Evolutionary conservation across 805 yeast species (phyloP).

Genomic region (Sugiyamaella mastotermitis): DNA sequence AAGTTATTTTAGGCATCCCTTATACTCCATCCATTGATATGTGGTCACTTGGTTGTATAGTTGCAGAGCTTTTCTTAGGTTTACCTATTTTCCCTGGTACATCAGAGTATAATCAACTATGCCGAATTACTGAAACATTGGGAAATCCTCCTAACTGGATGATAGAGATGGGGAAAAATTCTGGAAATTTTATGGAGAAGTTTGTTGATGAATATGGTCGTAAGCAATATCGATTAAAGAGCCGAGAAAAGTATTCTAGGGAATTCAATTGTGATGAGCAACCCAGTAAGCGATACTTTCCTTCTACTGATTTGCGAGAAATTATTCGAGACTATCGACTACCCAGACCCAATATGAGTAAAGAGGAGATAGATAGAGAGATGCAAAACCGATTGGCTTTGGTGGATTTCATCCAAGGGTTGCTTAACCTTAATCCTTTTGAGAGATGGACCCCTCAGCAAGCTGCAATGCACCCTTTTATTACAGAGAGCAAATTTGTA

Average conservation of each 20-base stretch:
- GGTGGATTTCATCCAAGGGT: conserved; percentile 71
- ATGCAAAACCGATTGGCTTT: conserved; percentile 63
- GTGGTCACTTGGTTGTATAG: conserved; percentile 95
- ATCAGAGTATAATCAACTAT: conserved; percentile 85
- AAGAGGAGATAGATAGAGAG: conserved; percentile 56
- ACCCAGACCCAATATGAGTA: conserved; percentile 31
- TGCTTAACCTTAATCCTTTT: conserved; percentile 79
- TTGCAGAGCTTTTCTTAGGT: conserved; percentile 86
- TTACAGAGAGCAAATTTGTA: conserved; percentile 52
- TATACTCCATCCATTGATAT: conserved; percentile 91
- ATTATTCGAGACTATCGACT: conserved; percentile 68
- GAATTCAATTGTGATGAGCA: conserved; percentile 48
- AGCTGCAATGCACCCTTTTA: conserved; percentile 86
- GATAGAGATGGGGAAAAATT: conserved; percentile 91
- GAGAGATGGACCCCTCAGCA: conserved; percentile 98
- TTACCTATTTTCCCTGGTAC: conserved; percentile 92
- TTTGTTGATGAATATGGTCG: conserved; percentile 32
- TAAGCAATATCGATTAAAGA: conserved; percentile 38
- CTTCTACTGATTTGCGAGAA: conserved; percentile 57
- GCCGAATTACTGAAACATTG: conserved; percentile 73
- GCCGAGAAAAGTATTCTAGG: conserved; percentile 45
- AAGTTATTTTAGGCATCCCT: conserved; percentile 84
- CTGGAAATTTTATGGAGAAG: conserved; percentile 60
- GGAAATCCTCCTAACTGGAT: conserved; percentile 92
- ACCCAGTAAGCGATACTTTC: conserved; percentile 81